phyloP scores from a whole-genome alignment of 805 yeast genomes.

The Cyberlindnera mississippiensis region DNA sequence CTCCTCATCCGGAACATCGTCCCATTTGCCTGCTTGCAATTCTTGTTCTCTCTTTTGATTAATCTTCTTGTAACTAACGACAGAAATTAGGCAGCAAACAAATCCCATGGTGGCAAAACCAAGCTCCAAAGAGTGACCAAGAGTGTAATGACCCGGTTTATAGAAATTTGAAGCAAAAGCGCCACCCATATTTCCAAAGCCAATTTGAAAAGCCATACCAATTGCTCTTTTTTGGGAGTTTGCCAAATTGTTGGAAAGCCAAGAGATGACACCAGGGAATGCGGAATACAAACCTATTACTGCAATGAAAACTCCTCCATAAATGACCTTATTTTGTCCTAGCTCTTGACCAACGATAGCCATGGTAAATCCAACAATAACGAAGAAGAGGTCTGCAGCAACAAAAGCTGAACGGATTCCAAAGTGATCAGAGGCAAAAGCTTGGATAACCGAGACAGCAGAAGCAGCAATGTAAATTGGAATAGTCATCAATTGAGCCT shows the following conservation, averaged over 20 bases:
- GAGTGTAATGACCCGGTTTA: constrained; percentile 27
- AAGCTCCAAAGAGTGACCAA: constrained; percentile 32
- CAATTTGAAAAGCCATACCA: constrained; percentile 37
- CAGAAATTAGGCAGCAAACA: constrained; percentile 20
- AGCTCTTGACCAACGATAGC: constrained; percentile 28
- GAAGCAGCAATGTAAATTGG: constrained; percentile 38
- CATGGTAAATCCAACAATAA: constrained; percentile 33
- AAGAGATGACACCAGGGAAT: constrained; percentile 32
- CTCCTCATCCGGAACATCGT: constrained; percentile 26
- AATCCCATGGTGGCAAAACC: constrained; percentile 34
- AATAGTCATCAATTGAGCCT: constrained; percentile 40
- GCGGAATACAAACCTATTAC: constrained; percentile 29
- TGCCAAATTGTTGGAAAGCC: constrained; percentile 34
- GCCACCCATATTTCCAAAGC: constrained; percentile 35
- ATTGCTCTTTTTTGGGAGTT: constrained; percentile 34
- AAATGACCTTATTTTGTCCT: constrained; percentile 26
- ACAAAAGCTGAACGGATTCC: constrained; percentile 33
- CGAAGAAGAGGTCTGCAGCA: constrained; percentile 24
- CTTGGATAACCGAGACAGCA: constrained; percentile 26
- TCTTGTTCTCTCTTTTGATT: constrained; percentile 27
- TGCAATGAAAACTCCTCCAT: constrained; percentile 32
- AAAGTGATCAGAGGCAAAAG: constrained; percentile 26
- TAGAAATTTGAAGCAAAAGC: constrained; percentile 34
- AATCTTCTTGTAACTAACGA: constrained; percentile 22
- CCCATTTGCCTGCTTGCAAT: constrained; percentile 31